A percentile compares a stretch with the other conserved stretches of the same genome.
These are phyloP conservation scores for Tricholoma terreum DNA, from an alignment of 768 basidiomycete species.

Conservation along the genomic window DNA sequence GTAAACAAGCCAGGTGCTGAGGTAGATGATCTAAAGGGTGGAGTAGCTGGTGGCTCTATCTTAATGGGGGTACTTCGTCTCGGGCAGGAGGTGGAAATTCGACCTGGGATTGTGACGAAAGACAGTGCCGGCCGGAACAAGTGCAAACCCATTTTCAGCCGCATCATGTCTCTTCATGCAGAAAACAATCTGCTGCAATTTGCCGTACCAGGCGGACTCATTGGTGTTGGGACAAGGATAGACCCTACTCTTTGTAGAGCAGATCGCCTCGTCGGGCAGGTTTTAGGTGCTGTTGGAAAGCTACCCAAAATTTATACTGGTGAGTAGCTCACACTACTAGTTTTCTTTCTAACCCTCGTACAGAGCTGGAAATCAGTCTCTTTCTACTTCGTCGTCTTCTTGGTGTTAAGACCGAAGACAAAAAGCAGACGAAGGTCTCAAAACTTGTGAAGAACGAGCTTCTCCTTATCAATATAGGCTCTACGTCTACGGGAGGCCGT, in stretches of 20 bases:
- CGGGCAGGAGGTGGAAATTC: slow-evolving; percentile 93
- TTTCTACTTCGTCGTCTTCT: slow-evolving; percentile 94
- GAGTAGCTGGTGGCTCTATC: slow-evolving; percentile 96
- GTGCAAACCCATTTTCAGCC: slow-evolving; percentile 91
- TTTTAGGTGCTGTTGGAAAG: slow-evolving; percentile 91
- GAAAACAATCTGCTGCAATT: slow-evolving; percentile 94
- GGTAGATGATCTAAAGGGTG: slow-evolving; percentile 95
- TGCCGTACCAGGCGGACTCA: slow-evolving; percentile 95
- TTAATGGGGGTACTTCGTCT: slow-evolving; percentile 87
- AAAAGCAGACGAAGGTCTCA: slow-evolving; percentile 94
- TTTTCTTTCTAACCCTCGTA: not conserved
- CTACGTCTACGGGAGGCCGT: slow-evolving; percentile 94
- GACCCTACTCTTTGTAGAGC: slow-evolving; percentile 97
- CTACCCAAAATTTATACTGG: slow-evolving; percentile 91
- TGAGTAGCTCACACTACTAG: slow-evolving; percentile 23
- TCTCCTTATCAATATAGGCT: slow-evolving; percentile 95
- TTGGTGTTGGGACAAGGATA: slow-evolving; percentile 97
- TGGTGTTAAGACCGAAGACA: slow-evolving; percentile 99
- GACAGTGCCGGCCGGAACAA: slow-evolving; percentile 85
- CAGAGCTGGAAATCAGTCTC: slow-evolving; percentile 88
- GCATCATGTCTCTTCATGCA: slow-evolving; percentile 88
- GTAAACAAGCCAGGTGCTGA: slow-evolving; percentile 99
- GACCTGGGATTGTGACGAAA: slow-evolving; percentile 96
- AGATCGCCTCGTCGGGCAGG: slow-evolving; percentile 95
- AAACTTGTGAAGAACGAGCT: slow-evolving; percentile 92